These are phyloP conservation scores for Pythium grandisporangium DNA, from an alignment of 352 stramenopile species.

Conservation along the genomic window DNA sequence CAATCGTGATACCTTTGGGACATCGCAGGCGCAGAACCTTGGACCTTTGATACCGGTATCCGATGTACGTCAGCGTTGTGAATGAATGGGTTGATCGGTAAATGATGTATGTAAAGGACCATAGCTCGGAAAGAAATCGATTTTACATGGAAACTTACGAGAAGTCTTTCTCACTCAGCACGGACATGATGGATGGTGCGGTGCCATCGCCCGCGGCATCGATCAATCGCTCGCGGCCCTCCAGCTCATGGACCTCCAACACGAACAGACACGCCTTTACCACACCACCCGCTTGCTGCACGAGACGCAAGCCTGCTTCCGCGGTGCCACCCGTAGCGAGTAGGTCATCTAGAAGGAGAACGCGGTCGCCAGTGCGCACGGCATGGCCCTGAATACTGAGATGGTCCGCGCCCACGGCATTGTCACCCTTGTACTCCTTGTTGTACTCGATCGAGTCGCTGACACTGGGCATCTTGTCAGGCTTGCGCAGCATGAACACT, in stretches of 20 bases:
- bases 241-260: conserved; percentile 85
- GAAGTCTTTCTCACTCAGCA: conserved; percentile 68
- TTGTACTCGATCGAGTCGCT: conserved; percentile 89
- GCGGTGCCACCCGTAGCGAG: conserved; percentile 96
- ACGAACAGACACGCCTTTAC: conserved; percentile 92
- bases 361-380: conserved; percentile 66
- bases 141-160: too few relatives aligned
- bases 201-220: conserved; percentile 26
- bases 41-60: too few relatives aligned
- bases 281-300: conserved; percentile 74
- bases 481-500: conserved; percentile 98
- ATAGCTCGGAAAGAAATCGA: too few relatives aligned
- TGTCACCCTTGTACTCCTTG: conserved; percentile 90
- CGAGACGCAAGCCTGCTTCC: conserved; percentile 77
- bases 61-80: too few relatives aligned
- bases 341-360: conserved; percentile 97
- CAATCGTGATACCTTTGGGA: too few relatives aligned
- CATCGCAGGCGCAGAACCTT: too few relatives aligned
- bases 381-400: conserved; percentile 83
- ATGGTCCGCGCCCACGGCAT: conserved; percentile 65
- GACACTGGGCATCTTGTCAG: conserved; percentile 95
- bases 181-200: conserved; percentile 45
- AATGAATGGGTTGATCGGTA: too few relatives aligned
- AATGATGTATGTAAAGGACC: too few relatives aligned
- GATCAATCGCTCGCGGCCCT: conserved; percentile 37